Evolutionary conservation across 2,329 filamentous ascomycete species (phyloP).

Genomic region (Aphanocladium album): DNA sequence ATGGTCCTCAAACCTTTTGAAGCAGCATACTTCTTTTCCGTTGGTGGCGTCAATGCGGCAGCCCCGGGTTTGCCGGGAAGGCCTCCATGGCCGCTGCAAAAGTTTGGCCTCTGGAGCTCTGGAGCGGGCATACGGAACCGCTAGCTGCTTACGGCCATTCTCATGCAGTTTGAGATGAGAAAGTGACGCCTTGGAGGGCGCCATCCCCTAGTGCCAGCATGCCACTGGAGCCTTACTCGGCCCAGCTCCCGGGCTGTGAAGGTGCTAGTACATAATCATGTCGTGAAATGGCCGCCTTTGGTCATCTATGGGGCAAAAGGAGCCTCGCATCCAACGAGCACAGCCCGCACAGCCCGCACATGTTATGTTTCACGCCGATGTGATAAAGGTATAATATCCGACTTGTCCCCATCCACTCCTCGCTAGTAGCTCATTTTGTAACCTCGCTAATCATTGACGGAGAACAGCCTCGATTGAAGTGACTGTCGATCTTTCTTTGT

Average conservation of each 20-base stretch:
- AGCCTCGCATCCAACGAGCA: slow-evolving; percentile 3
- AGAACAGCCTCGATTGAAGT: background rate
- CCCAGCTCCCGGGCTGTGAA: slow-evolving; percentile 6
- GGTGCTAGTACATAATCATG: background rate
- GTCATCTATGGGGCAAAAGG: background rate
- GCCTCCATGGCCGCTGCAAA: background rate
- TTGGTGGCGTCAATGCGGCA: background rate
- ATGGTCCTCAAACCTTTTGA: background rate
- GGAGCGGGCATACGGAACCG: background rate
- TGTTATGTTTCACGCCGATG: background rate
- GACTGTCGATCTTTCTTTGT: background rate
- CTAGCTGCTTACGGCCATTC: slow-evolving; percentile 7
- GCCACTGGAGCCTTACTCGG: background rate
- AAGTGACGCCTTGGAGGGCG: background rate
- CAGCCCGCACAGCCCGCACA: slow-evolving; percentile 8
- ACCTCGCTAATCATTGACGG: background rate
- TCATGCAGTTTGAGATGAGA: background rate
- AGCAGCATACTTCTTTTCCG: background rate
- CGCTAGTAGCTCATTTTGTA: background rate
- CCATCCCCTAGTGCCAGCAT: background rate
- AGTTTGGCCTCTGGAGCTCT: background rate
- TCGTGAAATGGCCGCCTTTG: slow-evolving; percentile 6
- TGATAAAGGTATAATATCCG: slow-evolving; percentile 5
- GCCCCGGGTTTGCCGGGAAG: background rate
- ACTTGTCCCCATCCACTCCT: background rate